Percentiles rank a stretch among this genome's conserved stretches.
Evolutionary conservation across 176 grass and related monocot genomes (phyloP).

Genomic region (Thinopyrum elongatum): DNA sequence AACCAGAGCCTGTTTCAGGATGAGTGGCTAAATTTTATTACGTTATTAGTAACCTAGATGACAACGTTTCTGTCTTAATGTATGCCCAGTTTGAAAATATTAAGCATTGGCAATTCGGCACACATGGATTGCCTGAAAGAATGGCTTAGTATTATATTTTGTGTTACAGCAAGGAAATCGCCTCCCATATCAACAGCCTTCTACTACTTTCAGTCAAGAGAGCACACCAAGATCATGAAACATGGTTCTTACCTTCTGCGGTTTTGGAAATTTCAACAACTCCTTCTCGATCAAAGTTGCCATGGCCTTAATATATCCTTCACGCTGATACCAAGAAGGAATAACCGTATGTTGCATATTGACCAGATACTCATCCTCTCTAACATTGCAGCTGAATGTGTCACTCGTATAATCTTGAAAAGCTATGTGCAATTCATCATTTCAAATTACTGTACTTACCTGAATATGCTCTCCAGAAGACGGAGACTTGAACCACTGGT

Average conservation of each 20-base stretch:
- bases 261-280: conserved; percentile 70
- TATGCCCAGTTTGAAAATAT: not conserved
- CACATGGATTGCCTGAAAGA: not conserved
- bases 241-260: conserved; percentile 53
- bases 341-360: conserved; percentile 99
- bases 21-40: not conserved
- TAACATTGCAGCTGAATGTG: conserved; percentile 35
- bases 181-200: not conserved
- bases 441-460: conserved; percentile 41
- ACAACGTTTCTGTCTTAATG: not conserved
- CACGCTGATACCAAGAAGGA: conserved; percentile 99
- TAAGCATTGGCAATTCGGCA: conserved; percentile 2
- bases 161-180: conserved; percentile 6
- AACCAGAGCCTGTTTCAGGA: not conserved
- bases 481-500: conserved; percentile 98
- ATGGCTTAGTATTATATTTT: not conserved
- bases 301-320: conserved; percentile 99
- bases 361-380: conserved; percentile 96
- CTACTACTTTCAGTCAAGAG: not conserved
- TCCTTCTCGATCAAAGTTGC: conserved; percentile 92
- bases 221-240: conserved; percentile 2
- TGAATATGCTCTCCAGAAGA: conserved; percentile 97
- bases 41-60: not conserved
- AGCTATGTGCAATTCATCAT: not conserved
- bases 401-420: not conserved